These are phyloP conservation scores for Panaeolus papilionaceus DNA, from an alignment of 768 basidiomycete genomes.

Conservation along the genomic window DNA sequence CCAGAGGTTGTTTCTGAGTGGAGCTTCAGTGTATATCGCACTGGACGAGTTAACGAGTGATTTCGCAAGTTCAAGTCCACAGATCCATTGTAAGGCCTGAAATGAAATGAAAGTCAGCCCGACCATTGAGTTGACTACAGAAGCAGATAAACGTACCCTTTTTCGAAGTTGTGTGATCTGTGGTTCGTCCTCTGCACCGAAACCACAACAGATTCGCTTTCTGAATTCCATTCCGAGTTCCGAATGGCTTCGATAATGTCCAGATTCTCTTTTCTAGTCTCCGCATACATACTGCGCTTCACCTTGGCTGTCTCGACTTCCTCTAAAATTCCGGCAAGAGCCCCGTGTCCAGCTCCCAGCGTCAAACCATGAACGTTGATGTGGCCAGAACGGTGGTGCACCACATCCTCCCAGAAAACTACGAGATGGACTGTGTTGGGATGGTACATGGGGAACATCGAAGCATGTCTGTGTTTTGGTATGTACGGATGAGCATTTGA, in stretches of 20 bases:
- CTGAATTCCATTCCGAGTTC: conserved; percentile 75
- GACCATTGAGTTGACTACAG: neutral
- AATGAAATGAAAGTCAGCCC: conserved; percentile 5
- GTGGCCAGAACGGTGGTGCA: conserved; percentile 65
- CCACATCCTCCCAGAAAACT: conserved; percentile 77
- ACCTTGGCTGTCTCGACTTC: conserved; percentile 66
- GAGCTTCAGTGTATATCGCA: conserved; percentile 64
- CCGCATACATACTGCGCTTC: conserved; percentile 89
- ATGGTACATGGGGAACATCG: conserved; percentile 83
- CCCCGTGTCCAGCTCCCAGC: conserved; percentile 74
- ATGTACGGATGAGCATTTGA: conserved; percentile 60
- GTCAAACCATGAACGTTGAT: conserved; percentile 60
- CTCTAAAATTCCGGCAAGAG: conserved; percentile 65
- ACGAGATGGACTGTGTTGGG: conserved; percentile 75
- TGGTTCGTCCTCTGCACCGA: conserved; percentile 48
- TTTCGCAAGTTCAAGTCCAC: conserved; percentile 71
- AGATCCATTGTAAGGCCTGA: conserved; percentile 61
- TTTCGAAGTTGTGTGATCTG: conserved; percentile 67
- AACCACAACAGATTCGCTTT: conserved; percentile 77
- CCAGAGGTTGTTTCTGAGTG: conserved; percentile 31
- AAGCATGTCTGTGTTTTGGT: conserved; percentile 51
- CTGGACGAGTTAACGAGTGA: conserved; percentile 67
- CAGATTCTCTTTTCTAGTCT: conserved; percentile 78
- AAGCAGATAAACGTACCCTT: conserved; percentile 59
- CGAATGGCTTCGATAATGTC: conserved; percentile 73